Percentiles rank a stretch among this genome's conserved stretches.
phyloP scores from a whole-genome alignment of 140 eudicot species.

The Ambrosia hybrid region DNA sequence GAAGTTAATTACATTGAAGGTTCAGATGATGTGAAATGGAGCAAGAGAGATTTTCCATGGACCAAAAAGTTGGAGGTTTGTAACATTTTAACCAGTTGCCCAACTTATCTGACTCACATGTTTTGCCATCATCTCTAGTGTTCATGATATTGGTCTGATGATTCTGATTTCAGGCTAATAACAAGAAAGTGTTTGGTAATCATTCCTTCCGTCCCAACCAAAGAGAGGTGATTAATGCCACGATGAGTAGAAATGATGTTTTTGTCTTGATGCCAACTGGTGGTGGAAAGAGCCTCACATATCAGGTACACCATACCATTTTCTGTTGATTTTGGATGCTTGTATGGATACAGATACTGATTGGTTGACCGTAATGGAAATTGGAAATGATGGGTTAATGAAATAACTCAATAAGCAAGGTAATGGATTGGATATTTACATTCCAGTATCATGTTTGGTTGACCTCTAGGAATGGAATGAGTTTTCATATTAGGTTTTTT shows the following conservation, averaged over 20 bases:
- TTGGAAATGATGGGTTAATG: too few relatives aligned
- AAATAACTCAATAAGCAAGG: too few relatives aligned
- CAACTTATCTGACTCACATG: too few relatives aligned
- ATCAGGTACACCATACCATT: constrained; percentile 60
- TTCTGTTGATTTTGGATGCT: neutral
- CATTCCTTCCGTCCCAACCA: constrained; percentile 93
- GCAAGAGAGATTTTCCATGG: constrained; percentile 78
- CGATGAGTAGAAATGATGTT: constrained; percentile 90
- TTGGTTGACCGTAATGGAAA: neutral
- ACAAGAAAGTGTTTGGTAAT: constrained; percentile 87
- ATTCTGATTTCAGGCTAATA: constrained; percentile 54
- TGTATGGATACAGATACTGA: neutral
- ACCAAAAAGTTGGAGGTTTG: constrained; percentile 86
- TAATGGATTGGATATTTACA: too few relatives aligned
- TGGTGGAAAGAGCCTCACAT: constrained; percentile 96
- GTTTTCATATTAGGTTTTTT: too few relatives aligned
- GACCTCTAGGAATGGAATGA: too few relatives aligned
- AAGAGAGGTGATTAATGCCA: constrained; percentile 95
- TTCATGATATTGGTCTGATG: constrained; percentile 1
- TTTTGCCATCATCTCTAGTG: too few relatives aligned
- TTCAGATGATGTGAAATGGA: constrained; percentile 83
- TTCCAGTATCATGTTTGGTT: too few relatives aligned
- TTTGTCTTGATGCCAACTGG: constrained; percentile 99
- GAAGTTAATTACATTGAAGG: constrained; percentile 84
- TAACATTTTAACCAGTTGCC: constrained; percentile 14